Conservation (phyloP, 1,284 basidiomycete species). For the Apiotrichum veenhuisii region DNA sequence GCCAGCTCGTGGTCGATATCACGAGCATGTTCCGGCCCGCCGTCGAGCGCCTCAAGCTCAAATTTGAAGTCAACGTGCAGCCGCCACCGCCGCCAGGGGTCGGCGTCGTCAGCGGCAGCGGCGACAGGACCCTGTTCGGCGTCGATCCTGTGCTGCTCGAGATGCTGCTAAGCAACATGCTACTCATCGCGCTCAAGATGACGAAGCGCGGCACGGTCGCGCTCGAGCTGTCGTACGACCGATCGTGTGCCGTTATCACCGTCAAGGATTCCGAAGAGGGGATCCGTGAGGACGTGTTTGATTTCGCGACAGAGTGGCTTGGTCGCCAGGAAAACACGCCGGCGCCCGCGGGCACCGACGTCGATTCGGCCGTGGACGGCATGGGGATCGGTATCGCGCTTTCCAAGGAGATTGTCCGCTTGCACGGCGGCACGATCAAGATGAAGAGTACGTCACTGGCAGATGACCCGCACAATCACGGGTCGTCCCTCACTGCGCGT, state of each 20-base stretch:
- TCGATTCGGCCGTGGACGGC: conserved; percentile 9
- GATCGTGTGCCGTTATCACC: conserved; percentile 21
- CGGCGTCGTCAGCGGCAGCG: too few relatives aligned
- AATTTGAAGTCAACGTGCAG: conserved; percentile 27
- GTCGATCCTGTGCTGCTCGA: conserved; percentile 45
- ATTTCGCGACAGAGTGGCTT: conserved; percentile 14
- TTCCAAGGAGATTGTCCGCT: conserved; percentile 46
- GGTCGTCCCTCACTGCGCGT: conserved; percentile 19
- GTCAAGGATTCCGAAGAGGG: conserved; percentile 45
- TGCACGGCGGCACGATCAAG: conserved; percentile 49
- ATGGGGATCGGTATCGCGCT: conserved; percentile 22
- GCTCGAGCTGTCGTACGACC: conserved; percentile 20
- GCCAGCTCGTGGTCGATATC: conserved; percentile 35
- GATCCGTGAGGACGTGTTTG: conserved; percentile 27
- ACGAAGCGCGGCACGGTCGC: conserved; percentile 22
- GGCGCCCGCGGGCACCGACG: conserved; percentile 12
- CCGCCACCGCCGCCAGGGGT: conserved; percentile 3
- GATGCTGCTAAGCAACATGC: conserved; percentile 37
- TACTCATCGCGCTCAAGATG: conserved; percentile 38
- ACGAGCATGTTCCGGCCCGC: conserved; percentile 38
- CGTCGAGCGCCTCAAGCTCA: conserved; percentile 25
- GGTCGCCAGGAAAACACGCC: not conserved
- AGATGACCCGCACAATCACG: not conserved
- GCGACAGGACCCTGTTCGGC: too few relatives aligned
- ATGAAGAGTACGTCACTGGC: conserved; percentile 20